Conservation (phyloP, 805 yeast species). For the Pichia eremophila region DNA sequence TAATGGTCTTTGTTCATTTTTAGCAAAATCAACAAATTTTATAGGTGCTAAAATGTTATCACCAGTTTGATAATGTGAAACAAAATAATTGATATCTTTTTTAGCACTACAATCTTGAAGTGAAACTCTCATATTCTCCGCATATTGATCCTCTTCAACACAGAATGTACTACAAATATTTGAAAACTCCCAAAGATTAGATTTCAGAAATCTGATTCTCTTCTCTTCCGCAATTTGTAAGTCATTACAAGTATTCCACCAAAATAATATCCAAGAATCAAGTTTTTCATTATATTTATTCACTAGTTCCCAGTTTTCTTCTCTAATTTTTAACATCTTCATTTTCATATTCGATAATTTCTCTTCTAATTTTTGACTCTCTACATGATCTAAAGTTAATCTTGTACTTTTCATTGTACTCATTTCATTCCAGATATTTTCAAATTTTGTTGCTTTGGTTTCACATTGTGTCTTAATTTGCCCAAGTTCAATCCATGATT, state of each 20-base stretch:
- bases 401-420: constrained; percentile 53
- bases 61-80: constrained; percentile 54
- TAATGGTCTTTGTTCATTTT: constrained; percentile 15
- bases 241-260: constrained; percentile 55
- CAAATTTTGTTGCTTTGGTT: constrained; percentile 39
- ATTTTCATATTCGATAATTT: constrained; percentile 44
- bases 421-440: constrained; percentile 47
- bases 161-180: constrained; percentile 68
- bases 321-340: constrained; percentile 32
- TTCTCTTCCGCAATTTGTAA: constrained; percentile 65
- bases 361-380: constrained; percentile 49
- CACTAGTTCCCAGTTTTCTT: constrained; percentile 50
- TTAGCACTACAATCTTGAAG: constrained; percentile 61
- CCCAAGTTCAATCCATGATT: constrained; percentile 6
- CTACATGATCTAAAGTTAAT: constrained; percentile 65
- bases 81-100: constrained; percentile 48
- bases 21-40: constrained; percentile 50
- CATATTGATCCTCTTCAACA: constrained; percentile 68
- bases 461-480: constrained; percentile 30
- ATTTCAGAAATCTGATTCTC: constrained; percentile 57
- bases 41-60: constrained; percentile 49
- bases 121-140: constrained; percentile 57
- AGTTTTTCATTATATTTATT: constrained; percentile 44
- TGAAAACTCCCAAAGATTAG: constrained; percentile 70
- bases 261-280: constrained; percentile 60